These are phyloP conservation scores for Cercospora beticola DNA, from an alignment of 2,329 filamentous ascomycete genomes.

Conservation along the genomic window DNA sequence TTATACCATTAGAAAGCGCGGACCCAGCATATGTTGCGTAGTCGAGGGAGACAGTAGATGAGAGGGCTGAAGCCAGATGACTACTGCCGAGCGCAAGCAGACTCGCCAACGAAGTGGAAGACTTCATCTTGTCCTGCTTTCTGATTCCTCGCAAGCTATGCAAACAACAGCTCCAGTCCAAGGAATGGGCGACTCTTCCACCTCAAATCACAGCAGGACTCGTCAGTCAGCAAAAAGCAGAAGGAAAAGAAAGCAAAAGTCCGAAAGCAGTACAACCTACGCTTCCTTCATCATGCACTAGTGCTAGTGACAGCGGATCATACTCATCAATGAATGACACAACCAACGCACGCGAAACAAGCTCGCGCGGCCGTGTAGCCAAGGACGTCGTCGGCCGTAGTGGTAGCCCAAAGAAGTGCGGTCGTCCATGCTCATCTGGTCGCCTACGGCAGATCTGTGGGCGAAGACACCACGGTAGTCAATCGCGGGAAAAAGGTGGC, in stretches of 20 bases:
- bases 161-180: neutral
- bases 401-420: neutral
- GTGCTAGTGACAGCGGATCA: neutral
- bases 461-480: neutral
- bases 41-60: conserved; percentile 57
- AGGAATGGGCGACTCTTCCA: neutral
- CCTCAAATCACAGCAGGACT: neutral
- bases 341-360: neutral
- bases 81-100: conserved; percentile 3
- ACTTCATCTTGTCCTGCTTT: neutral
- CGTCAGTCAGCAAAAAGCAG: neutral
- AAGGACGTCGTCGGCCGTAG: neutral
- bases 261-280: neutral
- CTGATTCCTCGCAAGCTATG: neutral
- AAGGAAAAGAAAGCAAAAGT: neutral
- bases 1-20: conserved; percentile 57
- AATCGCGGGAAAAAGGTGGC: neutral
- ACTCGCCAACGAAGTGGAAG: neutral
- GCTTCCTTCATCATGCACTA: neutral
- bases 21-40: conserved; percentile 67
- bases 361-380: neutral
- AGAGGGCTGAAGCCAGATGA: conserved; percentile 33
- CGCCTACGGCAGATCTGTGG: conserved; percentile 6
- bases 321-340: neutral
- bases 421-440: neutral